These are phyloP conservation scores for Rhodocollybia butyracea DNA, from an alignment of 768 basidiomycete genomes.

Conservation along the genomic window DNA sequence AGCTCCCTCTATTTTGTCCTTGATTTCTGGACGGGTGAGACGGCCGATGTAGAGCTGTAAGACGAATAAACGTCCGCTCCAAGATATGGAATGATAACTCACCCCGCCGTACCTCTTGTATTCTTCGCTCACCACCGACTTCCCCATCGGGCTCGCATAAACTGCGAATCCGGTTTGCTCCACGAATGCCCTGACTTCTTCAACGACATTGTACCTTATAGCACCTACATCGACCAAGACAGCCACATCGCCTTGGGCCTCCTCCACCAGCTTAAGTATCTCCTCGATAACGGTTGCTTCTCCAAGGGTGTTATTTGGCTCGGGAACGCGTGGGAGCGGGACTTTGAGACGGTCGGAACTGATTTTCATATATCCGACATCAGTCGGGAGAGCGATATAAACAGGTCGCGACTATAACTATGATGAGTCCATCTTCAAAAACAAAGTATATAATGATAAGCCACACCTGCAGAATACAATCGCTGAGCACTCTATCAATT, in stretches of 20 bases:
- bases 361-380: slow-evolving; percentile 71
- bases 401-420: slow-evolving; percentile 69
- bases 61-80: slow-evolving; percentile 5
- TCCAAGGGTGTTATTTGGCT: slow-evolving; percentile 50
- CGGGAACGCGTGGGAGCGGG: slow-evolving; percentile 47
- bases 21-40: slow-evolving; percentile 61
- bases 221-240: slow-evolving; percentile 83
- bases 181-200: slow-evolving; percentile 61
- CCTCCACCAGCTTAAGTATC: slow-evolving; percentile 61
- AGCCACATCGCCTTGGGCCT: slow-evolving; percentile 63
- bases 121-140: slow-evolving; percentile 68
- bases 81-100: slow-evolving; percentile 22
- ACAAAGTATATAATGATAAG: not conserved
- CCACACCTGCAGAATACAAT: slow-evolving; percentile 58
- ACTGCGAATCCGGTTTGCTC: slow-evolving; percentile 67
- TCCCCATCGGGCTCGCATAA: slow-evolving; percentile 79
- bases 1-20: slow-evolving; percentile 68
- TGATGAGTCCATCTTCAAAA: not conserved
- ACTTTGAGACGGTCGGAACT: slow-evolving; percentile 58
- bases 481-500: slow-evolving; percentile 76
- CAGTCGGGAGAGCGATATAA: slow-evolving; percentile 83
- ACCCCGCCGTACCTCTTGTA: slow-evolving; percentile 79
- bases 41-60: slow-evolving; percentile 72
- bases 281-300: slow-evolving; percentile 71
- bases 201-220: slow-evolving; percentile 61